Evolutionary conservation across 208 protist genomes (phyloP).

Genomic region (Leishmania gerbilli): DNA sequence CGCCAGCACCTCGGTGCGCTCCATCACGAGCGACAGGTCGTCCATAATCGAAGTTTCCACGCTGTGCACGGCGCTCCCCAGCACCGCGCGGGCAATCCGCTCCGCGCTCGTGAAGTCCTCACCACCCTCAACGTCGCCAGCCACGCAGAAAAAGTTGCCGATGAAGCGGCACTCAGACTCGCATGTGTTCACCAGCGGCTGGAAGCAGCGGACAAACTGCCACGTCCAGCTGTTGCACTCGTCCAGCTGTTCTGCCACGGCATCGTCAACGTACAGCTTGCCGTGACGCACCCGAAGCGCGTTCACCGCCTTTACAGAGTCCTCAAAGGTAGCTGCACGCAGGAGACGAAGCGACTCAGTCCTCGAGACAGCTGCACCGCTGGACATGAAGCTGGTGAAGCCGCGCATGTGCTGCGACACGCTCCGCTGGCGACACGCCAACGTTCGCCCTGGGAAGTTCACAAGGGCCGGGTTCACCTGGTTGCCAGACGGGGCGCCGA

Average conservation of each 20-base stretch:
- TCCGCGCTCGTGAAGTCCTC: slow-evolving; percentile 62
- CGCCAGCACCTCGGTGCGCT: slow-evolving; percentile 59
- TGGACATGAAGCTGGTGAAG: slow-evolving; percentile 22
- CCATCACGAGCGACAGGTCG: slow-evolving; percentile 52
- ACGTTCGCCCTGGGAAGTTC: slow-evolving; percentile 48
- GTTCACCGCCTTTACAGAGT: slow-evolving; percentile 54
- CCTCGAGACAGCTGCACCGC: slow-evolving; percentile 5
- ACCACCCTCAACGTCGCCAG: slow-evolving; percentile 41
- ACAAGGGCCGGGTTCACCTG: slow-evolving; percentile 40
- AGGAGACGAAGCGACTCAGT: slow-evolving; percentile 35
- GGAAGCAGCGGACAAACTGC: slow-evolving; percentile 58
- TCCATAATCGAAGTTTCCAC: slow-evolving; percentile 47
- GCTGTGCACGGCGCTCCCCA: slow-evolving; percentile 39
- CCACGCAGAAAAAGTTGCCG: slow-evolving; percentile 75
- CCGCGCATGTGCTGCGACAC: slow-evolving; percentile 74
- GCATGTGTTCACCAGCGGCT: slow-evolving; percentile 57
- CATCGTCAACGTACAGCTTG: slow-evolving; percentile 44
- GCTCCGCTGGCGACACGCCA: slow-evolving; percentile 67
- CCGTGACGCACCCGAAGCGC: slow-evolving; percentile 50
- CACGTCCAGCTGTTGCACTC: slow-evolving; percentile 66
- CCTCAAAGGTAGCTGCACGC: slow-evolving; percentile 56
- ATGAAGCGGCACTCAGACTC: slow-evolving; percentile 80
- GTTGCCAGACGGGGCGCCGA: slow-evolving; percentile 52
- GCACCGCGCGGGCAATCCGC: slow-evolving; percentile 55
- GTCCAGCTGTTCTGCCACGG: slow-evolving; percentile 38